These are phyloP conservation scores for Lepidium aucheri DNA, from an alignment of 345 rosid genomes.

Conservation along the genomic window DNA sequence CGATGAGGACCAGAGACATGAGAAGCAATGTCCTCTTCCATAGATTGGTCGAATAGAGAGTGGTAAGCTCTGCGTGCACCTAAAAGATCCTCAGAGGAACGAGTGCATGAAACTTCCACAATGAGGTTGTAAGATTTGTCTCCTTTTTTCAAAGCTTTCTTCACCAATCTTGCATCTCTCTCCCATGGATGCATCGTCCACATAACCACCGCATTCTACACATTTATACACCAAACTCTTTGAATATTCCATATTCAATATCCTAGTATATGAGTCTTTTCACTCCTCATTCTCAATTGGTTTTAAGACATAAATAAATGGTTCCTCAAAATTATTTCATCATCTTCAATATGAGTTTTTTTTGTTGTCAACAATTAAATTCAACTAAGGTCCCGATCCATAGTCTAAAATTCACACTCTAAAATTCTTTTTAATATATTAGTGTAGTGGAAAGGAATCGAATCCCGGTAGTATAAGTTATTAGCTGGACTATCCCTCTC, in stretches of 20 bases:
- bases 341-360: no score
- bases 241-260: background rate
- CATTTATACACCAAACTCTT: background rate
- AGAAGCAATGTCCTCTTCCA: conserved; percentile 75
- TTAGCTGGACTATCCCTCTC: no score
- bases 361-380: no score
- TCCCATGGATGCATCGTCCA: conserved; percentile 92
- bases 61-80: conserved; percentile 91
- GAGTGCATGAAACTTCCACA: conserved; percentile 72
- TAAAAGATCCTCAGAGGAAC: conserved; percentile 65
- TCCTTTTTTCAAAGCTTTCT: conserved; percentile 53
- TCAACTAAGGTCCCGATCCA: no score
- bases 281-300: background rate
- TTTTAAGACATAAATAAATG: background rate
- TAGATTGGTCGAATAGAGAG: conserved; percentile 70
- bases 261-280: no score
- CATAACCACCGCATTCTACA: conserved; percentile 61
- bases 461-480: no score
- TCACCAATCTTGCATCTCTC: conserved; percentile 78
- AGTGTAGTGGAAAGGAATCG: no score
- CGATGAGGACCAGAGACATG: conserved; percentile 39
- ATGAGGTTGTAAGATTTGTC: conserved; percentile 42
- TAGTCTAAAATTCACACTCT: no score
- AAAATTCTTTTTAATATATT: no score
- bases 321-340: background rate